Evolutionary conservation across 768 basidiomycete genomes (phyloP).

Genomic region (Pholiota molesta): DNA sequence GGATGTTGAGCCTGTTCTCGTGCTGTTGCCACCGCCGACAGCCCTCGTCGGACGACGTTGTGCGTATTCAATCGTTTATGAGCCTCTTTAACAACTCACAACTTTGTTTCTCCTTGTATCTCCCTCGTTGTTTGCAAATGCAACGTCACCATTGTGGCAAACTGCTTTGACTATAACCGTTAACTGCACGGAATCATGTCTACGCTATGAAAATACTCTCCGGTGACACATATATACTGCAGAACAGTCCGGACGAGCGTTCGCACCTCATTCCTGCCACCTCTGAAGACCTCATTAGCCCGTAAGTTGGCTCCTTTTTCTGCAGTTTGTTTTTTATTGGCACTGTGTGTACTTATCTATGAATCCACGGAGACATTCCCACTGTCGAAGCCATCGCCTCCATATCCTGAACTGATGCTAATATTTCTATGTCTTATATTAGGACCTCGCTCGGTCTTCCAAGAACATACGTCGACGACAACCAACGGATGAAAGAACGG

Average conservation of each 20-base stretch:
- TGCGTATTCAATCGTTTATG: neutral
- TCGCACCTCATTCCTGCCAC: slow-evolving; percentile 31
- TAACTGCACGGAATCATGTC: neutral
- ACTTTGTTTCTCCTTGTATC: neutral
- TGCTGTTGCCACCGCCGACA: slow-evolving; percentile 25
- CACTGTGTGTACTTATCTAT: neutral
- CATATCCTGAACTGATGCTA: no score
- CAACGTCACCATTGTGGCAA: neutral
- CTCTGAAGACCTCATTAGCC: slow-evolving; percentile 13
- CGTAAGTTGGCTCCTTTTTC: slow-evolving; percentile 19
- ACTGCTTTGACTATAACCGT: neutral
- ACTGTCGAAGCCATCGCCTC: neutral
- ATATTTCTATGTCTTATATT: neutral
- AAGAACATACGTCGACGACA: slow-evolving; percentile 36
- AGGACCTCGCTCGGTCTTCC: slow-evolving; percentile 7
- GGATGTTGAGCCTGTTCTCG: slow-evolving; percentile 18
- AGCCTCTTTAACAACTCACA: neutral
- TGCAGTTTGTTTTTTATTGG: neutral
- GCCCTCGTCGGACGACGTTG: neutral
- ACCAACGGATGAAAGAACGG: slow-evolving; percentile 51
- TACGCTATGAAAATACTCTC: neutral
- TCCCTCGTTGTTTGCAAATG: neutral
- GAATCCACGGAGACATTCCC: neutral
- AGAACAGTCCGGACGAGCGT: slow-evolving; percentile 24
- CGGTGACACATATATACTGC: neutral